These are phyloP conservation scores for Ulota crispa DNA, from an alignment of 225 moss, liverwort and hornwort species.

Conservation along the genomic window DNA sequence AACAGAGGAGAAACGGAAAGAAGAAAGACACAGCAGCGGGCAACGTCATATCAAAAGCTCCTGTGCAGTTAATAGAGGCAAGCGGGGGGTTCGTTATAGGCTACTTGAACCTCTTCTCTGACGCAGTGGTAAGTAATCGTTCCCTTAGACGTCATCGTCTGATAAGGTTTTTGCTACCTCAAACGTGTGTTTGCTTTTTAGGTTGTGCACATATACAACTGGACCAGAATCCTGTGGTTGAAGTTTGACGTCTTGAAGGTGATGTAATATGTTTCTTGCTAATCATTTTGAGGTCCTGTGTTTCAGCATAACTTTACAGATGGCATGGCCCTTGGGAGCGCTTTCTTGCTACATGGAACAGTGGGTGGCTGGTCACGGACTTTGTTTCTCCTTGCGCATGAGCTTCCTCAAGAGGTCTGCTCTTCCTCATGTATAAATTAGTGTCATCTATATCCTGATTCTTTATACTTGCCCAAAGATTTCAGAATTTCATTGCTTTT, in stretches of 20 bases:
- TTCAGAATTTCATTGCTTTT: not conserved
- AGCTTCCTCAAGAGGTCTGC: constrained; percentile 78
- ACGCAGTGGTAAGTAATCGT: constrained; percentile 60
- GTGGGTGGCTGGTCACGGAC: constrained; percentile 89
- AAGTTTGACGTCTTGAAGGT: not conserved
- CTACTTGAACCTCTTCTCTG: constrained; percentile 90
- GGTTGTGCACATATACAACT: not conserved
- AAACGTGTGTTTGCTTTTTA: not conserved
- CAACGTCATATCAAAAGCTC: constrained; percentile 7
- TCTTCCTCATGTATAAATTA: constrained; percentile 6
- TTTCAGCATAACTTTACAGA: constrained; percentile 82
- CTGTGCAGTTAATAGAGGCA: constrained; percentile 19
- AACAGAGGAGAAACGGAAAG: constrained; percentile 45
- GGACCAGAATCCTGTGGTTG: not conserved
- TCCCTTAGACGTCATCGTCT: not conserved
- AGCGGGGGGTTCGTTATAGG: constrained; percentile 54
- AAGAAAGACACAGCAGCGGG: constrained; percentile 26
- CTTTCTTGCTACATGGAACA: constrained; percentile 74
- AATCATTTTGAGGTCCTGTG: not conserved
- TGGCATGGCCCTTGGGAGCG: constrained; percentile 87
- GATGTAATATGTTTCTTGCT: constrained; percentile 13
- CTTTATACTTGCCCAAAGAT: not conserved
- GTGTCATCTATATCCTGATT: constrained; percentile 15
- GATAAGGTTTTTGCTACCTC: not conserved
- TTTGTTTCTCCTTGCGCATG: constrained; percentile 83